These are phyloP conservation scores for Backusella sp. DNA, from an alignment of 192 early-diverging fungal genomes.

Conservation along the genomic window DNA sequence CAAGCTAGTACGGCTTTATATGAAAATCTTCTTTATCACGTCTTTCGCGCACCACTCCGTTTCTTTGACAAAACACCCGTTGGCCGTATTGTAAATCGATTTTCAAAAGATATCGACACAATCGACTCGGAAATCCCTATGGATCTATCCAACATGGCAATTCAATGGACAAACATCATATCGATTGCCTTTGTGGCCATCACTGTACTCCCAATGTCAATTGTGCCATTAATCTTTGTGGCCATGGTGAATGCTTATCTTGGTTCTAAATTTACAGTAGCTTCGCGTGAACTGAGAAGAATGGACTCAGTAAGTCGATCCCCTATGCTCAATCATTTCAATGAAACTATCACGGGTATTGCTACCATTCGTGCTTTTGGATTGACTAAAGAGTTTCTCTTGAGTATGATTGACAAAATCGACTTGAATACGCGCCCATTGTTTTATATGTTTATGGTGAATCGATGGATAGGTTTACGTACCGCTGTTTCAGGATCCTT, in stretches of 20 bases:
- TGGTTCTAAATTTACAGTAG: constrained; percentile 54
- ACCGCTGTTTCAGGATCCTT: constrained; percentile 71
- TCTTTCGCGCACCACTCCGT: constrained; percentile 68
- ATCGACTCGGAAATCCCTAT: constrained; percentile 62
- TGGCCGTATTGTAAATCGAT: constrained; percentile 88
- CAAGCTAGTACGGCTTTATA: constrained; percentile 57
- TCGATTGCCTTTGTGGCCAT: constrained; percentile 58
- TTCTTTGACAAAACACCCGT: constrained; percentile 89
- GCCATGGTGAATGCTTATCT: constrained; percentile 45
- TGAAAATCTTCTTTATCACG: constrained; percentile 49
- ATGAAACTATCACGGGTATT: constrained; percentile 66
- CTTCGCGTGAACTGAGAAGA: constrained; percentile 82
- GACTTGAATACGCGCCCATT: constrained; percentile 71
- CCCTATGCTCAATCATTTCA: constrained; percentile 78
- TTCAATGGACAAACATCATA: constrained; percentile 44
- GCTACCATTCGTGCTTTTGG: constrained; percentile 87
- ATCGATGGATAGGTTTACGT: constrained; percentile 84
- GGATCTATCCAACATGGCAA: constrained; percentile 44
- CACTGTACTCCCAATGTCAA: constrained; percentile 60
- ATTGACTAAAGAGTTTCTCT: constrained; percentile 58
- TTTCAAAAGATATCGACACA: constrained; percentile 80
- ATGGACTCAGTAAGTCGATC: constrained; percentile 72
- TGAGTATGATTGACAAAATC: constrained; percentile 39
- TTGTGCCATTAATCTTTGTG: constrained; percentile 40
- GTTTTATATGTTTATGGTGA: constrained; percentile 76